These are phyloP conservation scores for Triticum urartu DNA, from an alignment of 176 grass and related monocot species.

Conservation along the genomic window DNA sequence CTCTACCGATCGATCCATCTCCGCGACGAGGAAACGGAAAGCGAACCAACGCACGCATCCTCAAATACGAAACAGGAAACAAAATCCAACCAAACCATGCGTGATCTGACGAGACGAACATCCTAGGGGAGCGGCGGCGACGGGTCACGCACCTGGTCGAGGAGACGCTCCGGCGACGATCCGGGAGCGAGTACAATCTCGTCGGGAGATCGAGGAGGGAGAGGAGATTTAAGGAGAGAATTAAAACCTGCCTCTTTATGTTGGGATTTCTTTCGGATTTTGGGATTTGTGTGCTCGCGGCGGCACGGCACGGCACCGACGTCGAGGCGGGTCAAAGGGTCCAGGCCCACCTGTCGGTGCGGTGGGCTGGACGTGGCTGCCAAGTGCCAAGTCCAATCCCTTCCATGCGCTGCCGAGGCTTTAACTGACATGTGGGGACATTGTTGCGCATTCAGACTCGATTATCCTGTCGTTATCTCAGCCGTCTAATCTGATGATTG, in stretches of 20 bases:
- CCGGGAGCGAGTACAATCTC: background rate
- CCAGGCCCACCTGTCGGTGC: slow-evolving; percentile 34
- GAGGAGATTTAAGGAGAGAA: background rate
- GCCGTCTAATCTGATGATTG: too few relatives aligned
- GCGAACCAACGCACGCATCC: background rate
- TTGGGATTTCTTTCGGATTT: background rate
- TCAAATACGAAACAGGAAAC: background rate
- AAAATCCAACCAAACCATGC: background rate
- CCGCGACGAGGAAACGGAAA: background rate
- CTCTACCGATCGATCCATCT: background rate
- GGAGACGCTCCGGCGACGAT: background rate
- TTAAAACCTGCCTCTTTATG: slow-evolving; percentile 39
- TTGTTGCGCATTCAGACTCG: too few relatives aligned
- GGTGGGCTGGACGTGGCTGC: background rate
- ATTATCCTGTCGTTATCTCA: too few relatives aligned
- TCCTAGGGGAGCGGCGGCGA: background rate
- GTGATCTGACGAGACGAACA: background rate
- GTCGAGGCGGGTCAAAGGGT: slow-evolving; percentile 45
- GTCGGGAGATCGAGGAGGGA: slow-evolving; percentile 8
- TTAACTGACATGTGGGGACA: too few relatives aligned
- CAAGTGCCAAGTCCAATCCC: background rate
- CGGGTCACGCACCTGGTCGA: slow-evolving; percentile 19
- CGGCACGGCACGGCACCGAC: slow-evolving; percentile 37
- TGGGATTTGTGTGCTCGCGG: slow-evolving; percentile 3
- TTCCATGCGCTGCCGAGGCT: too few relatives aligned